Evolutionary conservation across 2,329 filamentous ascomycete genomes (phyloP).

Genomic region (Monosporascus sp.): DNA sequence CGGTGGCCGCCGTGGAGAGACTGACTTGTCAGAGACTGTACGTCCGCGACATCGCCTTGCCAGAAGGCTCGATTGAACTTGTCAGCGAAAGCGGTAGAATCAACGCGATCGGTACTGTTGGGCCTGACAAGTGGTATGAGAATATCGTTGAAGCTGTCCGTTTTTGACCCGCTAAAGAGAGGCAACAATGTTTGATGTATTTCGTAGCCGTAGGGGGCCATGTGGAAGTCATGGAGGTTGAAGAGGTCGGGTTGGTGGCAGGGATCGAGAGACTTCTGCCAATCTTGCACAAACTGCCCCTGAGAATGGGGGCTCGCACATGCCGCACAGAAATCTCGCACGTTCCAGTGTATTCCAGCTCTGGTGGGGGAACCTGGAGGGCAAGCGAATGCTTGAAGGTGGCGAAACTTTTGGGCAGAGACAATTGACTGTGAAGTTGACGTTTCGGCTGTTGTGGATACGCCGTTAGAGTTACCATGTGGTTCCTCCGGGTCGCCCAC

Average conservation of each 20-base stretch:
- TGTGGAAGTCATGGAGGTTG: conserved; percentile 67
- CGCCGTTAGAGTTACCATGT: conserved; percentile 1
- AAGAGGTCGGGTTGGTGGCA: conserved; percentile 75
- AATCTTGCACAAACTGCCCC: conserved; percentile 62
- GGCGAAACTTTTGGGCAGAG: conserved; percentile 20
- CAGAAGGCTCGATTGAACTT: conserved; percentile 67
- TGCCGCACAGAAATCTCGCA: conserved; percentile 55
- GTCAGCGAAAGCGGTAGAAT: conserved; percentile 45
- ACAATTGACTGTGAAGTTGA: conserved; percentile 13
- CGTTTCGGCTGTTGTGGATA: conserved; percentile 1
- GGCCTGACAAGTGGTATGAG: conserved; percentile 57
- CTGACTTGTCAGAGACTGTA: conserved; percentile 42
- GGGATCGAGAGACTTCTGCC: conserved; percentile 58
- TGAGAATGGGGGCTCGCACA: conserved; percentile 62
- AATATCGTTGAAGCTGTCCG: conserved; percentile 69
- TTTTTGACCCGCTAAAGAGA: conserved; percentile 71
- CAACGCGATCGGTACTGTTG: conserved; percentile 44
- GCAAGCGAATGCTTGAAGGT: conserved; percentile 46
- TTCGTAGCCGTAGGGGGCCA: conserved; percentile 57
- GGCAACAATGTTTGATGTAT: conserved; percentile 63
- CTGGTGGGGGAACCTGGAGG: conserved; percentile 56
- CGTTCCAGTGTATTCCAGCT: conserved; percentile 56
- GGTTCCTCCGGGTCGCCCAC: conserved; percentile 3
- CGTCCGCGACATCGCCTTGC: conserved; percentile 62
- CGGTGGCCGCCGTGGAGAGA: conserved; percentile 62